These are phyloP conservation scores for Ampelocalamus luodianensis DNA, from an alignment of 176 grass and related monocot genomes.

Conservation along the genomic window DNA sequence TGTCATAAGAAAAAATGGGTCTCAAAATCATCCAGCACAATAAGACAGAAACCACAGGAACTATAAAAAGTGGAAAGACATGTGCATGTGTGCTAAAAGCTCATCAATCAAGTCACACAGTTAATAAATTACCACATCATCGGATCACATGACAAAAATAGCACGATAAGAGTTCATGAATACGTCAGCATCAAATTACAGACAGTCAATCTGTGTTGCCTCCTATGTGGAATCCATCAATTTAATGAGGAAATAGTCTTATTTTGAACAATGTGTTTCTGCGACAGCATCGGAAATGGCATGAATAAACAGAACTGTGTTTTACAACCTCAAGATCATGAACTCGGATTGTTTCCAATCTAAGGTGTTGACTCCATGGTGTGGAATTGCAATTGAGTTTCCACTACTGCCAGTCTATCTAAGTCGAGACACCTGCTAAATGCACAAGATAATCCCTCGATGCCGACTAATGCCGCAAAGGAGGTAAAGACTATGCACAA, in stretches of 20 bases:
- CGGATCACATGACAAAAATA: not conserved
- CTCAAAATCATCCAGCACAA: slow-evolving; percentile 23
- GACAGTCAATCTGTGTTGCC: not conserved
- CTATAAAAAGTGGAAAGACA: not conserved
- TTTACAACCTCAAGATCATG: not conserved
- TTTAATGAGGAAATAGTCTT: not conserved
- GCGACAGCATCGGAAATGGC: not conserved
- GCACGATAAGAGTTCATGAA: not conserved
- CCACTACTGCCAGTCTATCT: not conserved
- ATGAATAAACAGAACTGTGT: not conserved
- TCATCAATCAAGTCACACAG: not conserved
- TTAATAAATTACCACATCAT: slow-evolving; percentile 1
- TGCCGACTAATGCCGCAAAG: not conserved
- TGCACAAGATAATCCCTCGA: slow-evolving; percentile 3
- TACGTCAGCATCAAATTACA: not conserved
- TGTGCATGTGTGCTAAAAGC: not conserved
- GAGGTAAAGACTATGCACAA: not conserved
- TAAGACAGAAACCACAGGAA: not conserved
- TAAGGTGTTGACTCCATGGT: not conserved
- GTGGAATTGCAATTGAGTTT: not conserved
- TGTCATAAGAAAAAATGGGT: slow-evolving; percentile 36
- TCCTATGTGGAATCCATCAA: not conserved
- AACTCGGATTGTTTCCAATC: not conserved
- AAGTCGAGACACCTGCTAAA: not conserved
- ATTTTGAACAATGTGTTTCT: not conserved